These are phyloP conservation scores for Cyclotella cryptica DNA, from an alignment of 108 stramenopile genomes.

Conservation along the genomic window DNA sequence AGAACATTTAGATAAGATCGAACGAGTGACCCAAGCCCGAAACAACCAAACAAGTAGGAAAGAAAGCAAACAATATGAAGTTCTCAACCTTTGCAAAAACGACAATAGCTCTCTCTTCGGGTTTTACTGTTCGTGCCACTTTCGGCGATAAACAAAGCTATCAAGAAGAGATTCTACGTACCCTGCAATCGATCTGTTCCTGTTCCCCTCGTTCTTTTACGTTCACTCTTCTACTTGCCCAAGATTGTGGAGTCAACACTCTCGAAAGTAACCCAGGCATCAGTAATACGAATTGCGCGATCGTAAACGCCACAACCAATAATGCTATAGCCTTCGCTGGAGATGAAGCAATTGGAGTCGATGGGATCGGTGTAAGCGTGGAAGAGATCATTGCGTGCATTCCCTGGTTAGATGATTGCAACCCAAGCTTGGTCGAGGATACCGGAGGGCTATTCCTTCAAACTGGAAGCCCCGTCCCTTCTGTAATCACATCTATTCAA, in stretches of 20 bases:
- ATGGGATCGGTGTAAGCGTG: neutral
- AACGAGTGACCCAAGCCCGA: too few relatives aligned
- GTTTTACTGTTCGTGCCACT: neutral
- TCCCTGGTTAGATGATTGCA: slow-evolving; percentile 15
- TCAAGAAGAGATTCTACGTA: neutral
- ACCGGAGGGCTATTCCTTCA: neutral
- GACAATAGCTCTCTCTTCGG: neutral
- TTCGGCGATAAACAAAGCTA: neutral
- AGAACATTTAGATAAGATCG: neutral
- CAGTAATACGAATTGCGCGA: slow-evolving; percentile 7
- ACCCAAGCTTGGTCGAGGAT: neutral
- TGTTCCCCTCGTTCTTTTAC: slow-evolving; percentile 19
- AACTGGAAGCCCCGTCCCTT: neutral
- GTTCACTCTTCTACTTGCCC: slow-evolving; percentile 8
- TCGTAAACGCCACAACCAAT: slow-evolving; percentile 1
- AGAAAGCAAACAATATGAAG: slow-evolving; percentile 2
- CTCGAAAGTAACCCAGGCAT: slow-evolving; percentile 22
- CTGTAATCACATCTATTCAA: slow-evolving; percentile 24
- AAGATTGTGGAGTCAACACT: slow-evolving; percentile 11
- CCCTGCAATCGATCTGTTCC: slow-evolving; percentile 18
- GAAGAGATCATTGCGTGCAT: slow-evolving; percentile 15
- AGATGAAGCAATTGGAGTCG: slow-evolving; percentile 1
- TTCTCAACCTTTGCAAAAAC: neutral
- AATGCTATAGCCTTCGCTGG: neutral
- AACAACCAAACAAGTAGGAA: neutral